Evolutionary conservation across 1,284 basidiomycete species (phyloP), one percentile per base, ranked within the genome.

Genomic region (Pseudozyma pruni): DNA sequence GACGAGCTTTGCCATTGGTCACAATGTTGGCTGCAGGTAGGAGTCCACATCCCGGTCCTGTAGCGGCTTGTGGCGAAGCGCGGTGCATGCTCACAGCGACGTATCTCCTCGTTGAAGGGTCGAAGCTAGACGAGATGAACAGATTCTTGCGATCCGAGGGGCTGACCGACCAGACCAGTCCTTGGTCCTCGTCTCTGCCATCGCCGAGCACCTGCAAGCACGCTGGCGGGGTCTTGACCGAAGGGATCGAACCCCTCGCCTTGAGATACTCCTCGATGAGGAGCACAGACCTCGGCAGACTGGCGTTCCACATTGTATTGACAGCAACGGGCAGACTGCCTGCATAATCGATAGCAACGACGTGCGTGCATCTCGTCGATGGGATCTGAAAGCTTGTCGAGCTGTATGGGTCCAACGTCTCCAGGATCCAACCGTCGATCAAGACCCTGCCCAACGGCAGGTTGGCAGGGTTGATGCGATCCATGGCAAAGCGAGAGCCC

Each of bases 391-490:
- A 95, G 75, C 93, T 94, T 82, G 96, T 93, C 60, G 91, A 90
- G 39, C 92, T 92, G 81, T 98, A 98, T 0, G 96, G 95, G 81
- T 98, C 95, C 40, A 98, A 86, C 1, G 94, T 98, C 85, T 99
- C 94, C 71, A 97, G 83, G 40, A 97, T 90, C 96, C 96, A 99
- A 0, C 92, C 95, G 74, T 98, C 94, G 3, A 99, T 85, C 66
- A 92, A 89, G 40, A 94, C 86, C 19, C 90, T 89, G 0, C 93
- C 94, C 9, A 92, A 84, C 0, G 93, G 92, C 13, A 94, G 85
- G 0, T 67, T 81, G 45, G 88, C 87, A 0, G 92, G 86, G 79
- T 98, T 98, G 83, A 93, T 90, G 19, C 53, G 49, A 10, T 86
- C 49, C 42, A 52, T 91, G 8, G 89, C 90, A 0, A 91, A 88